Evolutionary conservation across 2,329 filamentous ascomycete species (phyloP).

Genomic region (Fusarium coicis): DNA sequence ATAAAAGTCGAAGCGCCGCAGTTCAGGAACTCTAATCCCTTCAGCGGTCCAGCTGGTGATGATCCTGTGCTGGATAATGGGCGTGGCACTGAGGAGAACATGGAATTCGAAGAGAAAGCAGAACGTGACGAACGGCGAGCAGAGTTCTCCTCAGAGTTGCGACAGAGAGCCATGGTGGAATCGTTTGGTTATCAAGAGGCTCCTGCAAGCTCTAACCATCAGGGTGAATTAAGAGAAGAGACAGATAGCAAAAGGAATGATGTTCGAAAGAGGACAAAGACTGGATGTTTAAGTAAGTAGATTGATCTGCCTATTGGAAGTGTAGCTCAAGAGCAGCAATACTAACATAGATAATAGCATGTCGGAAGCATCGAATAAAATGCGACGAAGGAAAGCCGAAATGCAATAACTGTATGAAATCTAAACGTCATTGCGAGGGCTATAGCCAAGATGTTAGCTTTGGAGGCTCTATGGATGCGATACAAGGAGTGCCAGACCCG

Average conservation of each 20-base stretch:
- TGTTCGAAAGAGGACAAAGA: neutral
- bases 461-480: neutral
- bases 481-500: accelerated
- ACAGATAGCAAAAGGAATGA: accelerated
- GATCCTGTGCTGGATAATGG: accelerated
- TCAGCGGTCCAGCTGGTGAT: accelerated
- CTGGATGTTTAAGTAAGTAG: neutral
- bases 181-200: accelerated
- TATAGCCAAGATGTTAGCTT: accelerated
- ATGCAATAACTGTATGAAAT: neutral
- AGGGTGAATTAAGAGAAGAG: neutral
- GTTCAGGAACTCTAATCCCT: accelerated
- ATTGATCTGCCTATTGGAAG: accelerated
- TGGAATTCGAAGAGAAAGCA: neutral
- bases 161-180: neutral
- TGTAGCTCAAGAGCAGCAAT: neutral
- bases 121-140: neutral
- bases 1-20: neutral
- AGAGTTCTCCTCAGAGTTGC: neutral
- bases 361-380: neutral
- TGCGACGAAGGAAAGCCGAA: neutral
- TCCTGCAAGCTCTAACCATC: accelerated
- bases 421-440: neutral
- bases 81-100: accelerated
- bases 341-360: neutral